phyloP scores from a whole-genome alignment of 805 yeast genomes.

The Candida dajiaensis region DNA sequence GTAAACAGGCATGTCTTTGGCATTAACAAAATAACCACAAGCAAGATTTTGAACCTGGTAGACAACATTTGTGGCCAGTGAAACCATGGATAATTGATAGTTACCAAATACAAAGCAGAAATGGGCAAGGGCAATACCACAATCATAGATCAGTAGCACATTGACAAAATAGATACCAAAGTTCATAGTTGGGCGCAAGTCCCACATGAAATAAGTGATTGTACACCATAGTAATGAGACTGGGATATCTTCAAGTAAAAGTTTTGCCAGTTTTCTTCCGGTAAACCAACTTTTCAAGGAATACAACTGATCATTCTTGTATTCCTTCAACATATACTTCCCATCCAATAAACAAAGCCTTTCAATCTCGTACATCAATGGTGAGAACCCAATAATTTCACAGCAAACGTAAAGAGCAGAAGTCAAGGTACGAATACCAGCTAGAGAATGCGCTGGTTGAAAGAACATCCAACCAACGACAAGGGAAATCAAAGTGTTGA shows the following conservation, averaged over 20 bases:
- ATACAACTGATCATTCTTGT: constrained; percentile 17
- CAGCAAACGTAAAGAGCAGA: constrained; percentile 48
- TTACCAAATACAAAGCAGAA: constrained; percentile 19
- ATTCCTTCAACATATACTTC: constrained; percentile 43
- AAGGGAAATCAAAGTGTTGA: constrained; percentile 45
- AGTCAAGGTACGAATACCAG: constrained; percentile 59
- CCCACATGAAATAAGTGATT: constrained; percentile 74
- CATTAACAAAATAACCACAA: constrained; percentile 75
- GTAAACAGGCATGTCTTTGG: constrained; percentile 69
- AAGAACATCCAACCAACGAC: constrained; percentile 75
- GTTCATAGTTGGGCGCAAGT: constrained; percentile 43
- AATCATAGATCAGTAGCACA: constrained; percentile 48
- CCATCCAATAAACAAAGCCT: constrained; percentile 51
- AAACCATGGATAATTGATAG: constrained; percentile 15
- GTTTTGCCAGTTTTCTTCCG: constrained; percentile 52
- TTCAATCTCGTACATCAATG: constrained; percentile 52
- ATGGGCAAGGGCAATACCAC: constrained; percentile 51
- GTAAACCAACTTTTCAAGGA: constrained; percentile 18
- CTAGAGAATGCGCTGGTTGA: constrained; percentile 50
- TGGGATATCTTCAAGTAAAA: constrained; percentile 64
- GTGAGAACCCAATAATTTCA: constrained; percentile 50
- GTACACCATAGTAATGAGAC: constrained; percentile 52
- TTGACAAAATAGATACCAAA: constrained; percentile 63
- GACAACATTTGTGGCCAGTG: constrained; percentile 15
- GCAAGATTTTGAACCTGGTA: constrained; percentile 59